Evolutionary conservation across 1,284 basidiomycete species (phyloP).

Genomic region (Phellinidium pouzarii): DNA sequence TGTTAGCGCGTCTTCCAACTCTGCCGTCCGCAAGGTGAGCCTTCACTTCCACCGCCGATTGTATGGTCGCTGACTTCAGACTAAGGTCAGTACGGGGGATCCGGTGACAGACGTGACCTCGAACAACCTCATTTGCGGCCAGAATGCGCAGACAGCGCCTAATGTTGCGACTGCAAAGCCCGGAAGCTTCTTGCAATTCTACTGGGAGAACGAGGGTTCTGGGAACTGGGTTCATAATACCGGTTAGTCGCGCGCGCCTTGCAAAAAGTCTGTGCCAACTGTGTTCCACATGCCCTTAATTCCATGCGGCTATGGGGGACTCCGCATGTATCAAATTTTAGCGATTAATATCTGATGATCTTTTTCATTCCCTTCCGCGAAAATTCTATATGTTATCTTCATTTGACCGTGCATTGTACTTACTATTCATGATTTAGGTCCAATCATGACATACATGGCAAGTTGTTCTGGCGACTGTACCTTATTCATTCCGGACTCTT

Average conservation of each 20-base stretch:
- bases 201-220: conserved; percentile 5
- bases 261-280: background rate
- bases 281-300: no score
- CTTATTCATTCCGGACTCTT: conserved; percentile 11
- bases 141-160: conserved; percentile 6
- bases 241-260: conserved; percentile 1
- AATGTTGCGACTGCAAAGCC: conserved; percentile 10
- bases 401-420: background rate
- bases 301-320: no score
- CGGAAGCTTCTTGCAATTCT: conserved; percentile 9
- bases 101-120: conserved; percentile 14
- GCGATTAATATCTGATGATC: no score
- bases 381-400: no score
- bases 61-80: background rate
- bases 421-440: conserved; percentile 44
- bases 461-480: conserved; percentile 39
- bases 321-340: no score
- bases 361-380: no score
- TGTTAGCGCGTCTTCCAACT: conserved; percentile 3
- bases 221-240: conserved; percentile 16
- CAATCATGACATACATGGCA: conserved; percentile 67
- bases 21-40: conserved; percentile 13
- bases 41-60: background rate
- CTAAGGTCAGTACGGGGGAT: conserved; percentile 9
- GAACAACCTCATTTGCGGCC: conserved; percentile 12